Percentiles rank a stretch among this genome's conserved stretches.
Evolutionary conservation across 129 eudicot species (phyloP).

Genomic region (Artemisia tridentata): DNA sequence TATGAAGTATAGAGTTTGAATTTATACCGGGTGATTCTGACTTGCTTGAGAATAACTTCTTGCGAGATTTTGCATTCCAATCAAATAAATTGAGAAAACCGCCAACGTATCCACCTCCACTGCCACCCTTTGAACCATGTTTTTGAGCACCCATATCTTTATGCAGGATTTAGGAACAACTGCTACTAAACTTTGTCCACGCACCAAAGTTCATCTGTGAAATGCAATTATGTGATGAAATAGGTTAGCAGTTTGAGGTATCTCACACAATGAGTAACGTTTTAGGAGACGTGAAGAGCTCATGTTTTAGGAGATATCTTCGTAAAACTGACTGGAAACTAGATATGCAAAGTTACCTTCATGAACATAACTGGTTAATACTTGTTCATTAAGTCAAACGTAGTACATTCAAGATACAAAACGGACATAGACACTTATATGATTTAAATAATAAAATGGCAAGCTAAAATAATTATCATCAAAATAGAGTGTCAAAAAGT

Average conservation of each 20-base stretch:
- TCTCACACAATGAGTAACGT: neutral
- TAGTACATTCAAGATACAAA: neutral
- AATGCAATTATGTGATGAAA: slow-evolving; percentile 12
- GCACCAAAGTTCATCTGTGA: slow-evolving; percentile 42
- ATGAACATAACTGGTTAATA: neutral
- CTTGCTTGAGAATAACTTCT: slow-evolving; percentile 81
- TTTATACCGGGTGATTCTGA: slow-evolving; percentile 66
- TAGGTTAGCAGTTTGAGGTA: neutral
- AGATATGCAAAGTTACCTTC: too few species aligned
- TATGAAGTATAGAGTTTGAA: neutral
- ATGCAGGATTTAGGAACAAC: slow-evolving; percentile 12
- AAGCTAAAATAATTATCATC: neutral
- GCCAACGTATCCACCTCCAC: slow-evolving; percentile 88
- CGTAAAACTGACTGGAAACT: too few species aligned
- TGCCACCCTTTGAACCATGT: slow-evolving; percentile 70
- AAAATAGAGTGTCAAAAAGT: neutral
- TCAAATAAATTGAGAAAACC: slow-evolving; percentile 92
- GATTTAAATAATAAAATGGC: neutral
- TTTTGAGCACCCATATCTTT: slow-evolving; percentile 70
- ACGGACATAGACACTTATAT: neutral
- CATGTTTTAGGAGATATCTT: too few species aligned
- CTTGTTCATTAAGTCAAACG: neutral
- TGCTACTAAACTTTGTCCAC: slow-evolving; percentile 9
- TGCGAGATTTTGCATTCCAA: slow-evolving; percentile 94
- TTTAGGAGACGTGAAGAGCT: too few species aligned